Evolutionary conservation across 2,329 filamentous ascomycete genomes (phyloP).

Genomic region (Elsinoe batatas): DNA sequence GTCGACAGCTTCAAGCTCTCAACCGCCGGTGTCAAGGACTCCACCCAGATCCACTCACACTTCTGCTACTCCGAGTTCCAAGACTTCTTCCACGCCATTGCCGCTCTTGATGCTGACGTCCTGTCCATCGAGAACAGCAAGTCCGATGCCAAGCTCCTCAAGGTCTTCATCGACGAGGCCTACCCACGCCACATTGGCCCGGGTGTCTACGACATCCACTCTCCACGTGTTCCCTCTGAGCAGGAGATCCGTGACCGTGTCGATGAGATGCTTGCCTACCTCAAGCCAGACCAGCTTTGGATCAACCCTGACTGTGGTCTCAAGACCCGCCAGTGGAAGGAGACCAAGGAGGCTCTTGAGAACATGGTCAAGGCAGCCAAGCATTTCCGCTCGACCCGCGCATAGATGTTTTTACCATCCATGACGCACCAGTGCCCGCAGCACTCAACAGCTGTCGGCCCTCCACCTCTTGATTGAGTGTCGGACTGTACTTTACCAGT

Average conservation of each 20-base stretch:
- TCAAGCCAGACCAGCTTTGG: conserved; percentile 98
- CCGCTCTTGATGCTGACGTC: conserved; percentile 93
- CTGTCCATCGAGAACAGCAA: conserved; percentile 99
- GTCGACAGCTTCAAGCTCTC: conserved; percentile 97
- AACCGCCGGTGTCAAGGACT: conserved; percentile 85
- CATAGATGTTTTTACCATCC: conserved; percentile 40
- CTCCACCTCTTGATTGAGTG: conserved; percentile 18
- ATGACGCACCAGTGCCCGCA: not conserved
- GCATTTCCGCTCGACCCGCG: conserved; percentile 82
- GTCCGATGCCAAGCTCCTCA: conserved; percentile 97
- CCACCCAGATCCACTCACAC: conserved; percentile 98
- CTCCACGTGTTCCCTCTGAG: conserved; percentile 90
- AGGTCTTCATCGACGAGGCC: conserved; percentile 94
- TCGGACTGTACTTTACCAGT: conserved; percentile 12
- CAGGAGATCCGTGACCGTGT: conserved; percentile 98
- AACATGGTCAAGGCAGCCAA: conserved; percentile 99
- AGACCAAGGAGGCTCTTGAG: conserved; percentile 90
- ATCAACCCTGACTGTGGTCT: conserved; percentile 99
- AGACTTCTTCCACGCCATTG: conserved; percentile 99
- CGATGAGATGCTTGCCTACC: conserved; percentile 91
- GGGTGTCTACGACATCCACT: conserved; percentile 99
- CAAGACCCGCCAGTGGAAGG: conserved; percentile 97
- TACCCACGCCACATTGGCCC: conserved; percentile 98
- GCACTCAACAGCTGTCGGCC: conserved; percentile 16
- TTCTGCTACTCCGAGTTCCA: conserved; percentile 99